Evolutionary conservation across 495 filamentous ascomycete species (phyloP).

Genomic region (Aspergillus egyptiacus): DNA sequence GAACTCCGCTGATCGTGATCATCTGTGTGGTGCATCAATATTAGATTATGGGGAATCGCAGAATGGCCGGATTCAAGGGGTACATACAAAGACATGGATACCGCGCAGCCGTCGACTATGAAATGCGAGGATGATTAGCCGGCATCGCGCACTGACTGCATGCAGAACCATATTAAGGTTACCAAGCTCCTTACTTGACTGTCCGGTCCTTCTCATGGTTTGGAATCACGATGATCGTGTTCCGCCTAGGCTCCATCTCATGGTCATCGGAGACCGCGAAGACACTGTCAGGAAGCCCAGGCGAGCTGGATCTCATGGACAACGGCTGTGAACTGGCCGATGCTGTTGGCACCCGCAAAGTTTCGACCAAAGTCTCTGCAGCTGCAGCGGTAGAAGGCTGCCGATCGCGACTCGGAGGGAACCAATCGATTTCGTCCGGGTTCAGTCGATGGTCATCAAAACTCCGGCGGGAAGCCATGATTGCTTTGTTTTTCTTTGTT

Average conservation of each 20-base stretch:
- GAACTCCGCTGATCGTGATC: slow-evolving; percentile 40
- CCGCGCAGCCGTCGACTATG: slow-evolving; percentile 29
- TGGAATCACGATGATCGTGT: not conserved
- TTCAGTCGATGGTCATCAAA: not conserved
- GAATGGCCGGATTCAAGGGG: not conserved
- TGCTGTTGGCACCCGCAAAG: slow-evolving; percentile 1
- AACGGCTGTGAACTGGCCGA: not conserved
- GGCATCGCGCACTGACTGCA: not conserved
- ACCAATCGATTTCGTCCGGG: slow-evolving; percentile 10
- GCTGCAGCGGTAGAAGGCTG: slow-evolving; percentile 1
- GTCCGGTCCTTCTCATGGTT: slow-evolving; percentile 16
- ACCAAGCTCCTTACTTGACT: slow-evolving; percentile 17
- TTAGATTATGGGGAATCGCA: not conserved
- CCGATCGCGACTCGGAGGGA: not conserved
- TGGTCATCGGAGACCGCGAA: not conserved
- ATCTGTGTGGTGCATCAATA: slow-evolving; percentile 22
- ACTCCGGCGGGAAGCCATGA: slow-evolving; percentile 5
- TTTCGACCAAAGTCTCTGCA: not conserved
- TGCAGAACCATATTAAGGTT: not conserved
- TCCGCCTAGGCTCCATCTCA: not conserved
- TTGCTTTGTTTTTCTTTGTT: too few relatives aligned
- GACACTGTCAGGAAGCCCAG: not conserved
- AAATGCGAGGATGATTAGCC: not conserved
- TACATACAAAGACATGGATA: slow-evolving; percentile 42
- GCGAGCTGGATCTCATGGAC: slow-evolving; percentile 7